Base-by-base conservation (phyloP, 106 monocot species). In the Triglochin maritima region DNA sequence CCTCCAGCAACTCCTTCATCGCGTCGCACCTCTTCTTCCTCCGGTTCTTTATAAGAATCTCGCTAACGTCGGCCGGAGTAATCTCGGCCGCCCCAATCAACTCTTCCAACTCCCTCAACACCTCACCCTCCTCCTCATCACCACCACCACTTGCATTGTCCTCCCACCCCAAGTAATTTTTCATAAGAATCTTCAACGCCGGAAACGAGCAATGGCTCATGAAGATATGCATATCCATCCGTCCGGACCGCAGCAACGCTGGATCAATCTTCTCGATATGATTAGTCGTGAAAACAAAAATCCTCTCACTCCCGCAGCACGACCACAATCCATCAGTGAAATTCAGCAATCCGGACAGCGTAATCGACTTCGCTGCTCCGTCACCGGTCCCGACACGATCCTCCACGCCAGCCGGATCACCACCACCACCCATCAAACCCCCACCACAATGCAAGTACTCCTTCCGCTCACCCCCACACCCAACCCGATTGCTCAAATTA, bases 301-400 rank as follows among this genome's bases (percentile, higher is more conserved):
- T 87, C 60, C 84, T 68, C 84, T 90, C 90, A 59, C 84, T 81
- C 13, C 90, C 90, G 67, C 90, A 90, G 74, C 86, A 86, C 8
- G 90, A 90, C 90, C 90, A 90, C 72, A 91, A 59, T 17, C 90
- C 90, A 56, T 91, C 90, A 0, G 90, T 91, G 44, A 91, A 91
- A 51, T 87, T 91, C 16, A 91, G 72, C 69, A 91, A 52, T 3
- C 90, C 90, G 0, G 90, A 87, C 9, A 90, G 71, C 10, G 89
- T 90, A n/a, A 90, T 66, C 16, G 89, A 64, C 58, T 71, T 70
- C 3, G 69, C 3, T 0, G 17, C 46, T 4, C 41, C 45, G 2
- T n/a, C 5, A 12, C 14, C 16, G 6, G 6, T 10, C 42, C 55
- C 50, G 11, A 44, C 9, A 4, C 57, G 46, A 53, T 54, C 42